Conservation (phyloP, 2,329 filamentous ascomycete species). For the Diaporthe velutina region DNA sequence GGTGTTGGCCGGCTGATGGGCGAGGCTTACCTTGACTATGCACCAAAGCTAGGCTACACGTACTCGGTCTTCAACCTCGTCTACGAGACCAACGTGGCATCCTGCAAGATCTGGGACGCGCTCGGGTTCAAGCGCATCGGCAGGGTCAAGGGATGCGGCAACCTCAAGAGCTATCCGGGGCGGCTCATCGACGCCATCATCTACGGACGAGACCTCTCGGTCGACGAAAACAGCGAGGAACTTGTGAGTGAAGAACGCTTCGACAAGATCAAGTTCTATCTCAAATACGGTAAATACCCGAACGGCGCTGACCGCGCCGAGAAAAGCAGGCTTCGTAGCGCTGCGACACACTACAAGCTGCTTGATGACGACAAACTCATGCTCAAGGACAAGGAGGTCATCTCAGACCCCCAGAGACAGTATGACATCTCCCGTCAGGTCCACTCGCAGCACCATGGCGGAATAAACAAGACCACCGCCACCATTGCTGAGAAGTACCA, state of each 20-base stretch:
- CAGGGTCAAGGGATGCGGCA: slow-evolving; percentile 79
- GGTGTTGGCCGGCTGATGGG: slow-evolving; percentile 83
- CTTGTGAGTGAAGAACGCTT: slow-evolving; percentile 95
- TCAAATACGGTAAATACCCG: slow-evolving; percentile 94
- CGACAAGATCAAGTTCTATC: slow-evolving; percentile 98
- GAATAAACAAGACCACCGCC: slow-evolving; percentile 98
- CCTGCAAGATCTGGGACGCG: slow-evolving; percentile 91
- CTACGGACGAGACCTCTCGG: slow-evolving; percentile 75
- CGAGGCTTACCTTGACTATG: slow-evolving; percentile 82
- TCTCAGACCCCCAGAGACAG: slow-evolving; percentile 89
- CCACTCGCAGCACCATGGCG: slow-evolving; percentile 83
- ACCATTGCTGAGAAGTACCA: slow-evolving; percentile 94
- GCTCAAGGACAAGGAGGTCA: slow-evolving; percentile 98
- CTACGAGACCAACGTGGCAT: slow-evolving; percentile 93
- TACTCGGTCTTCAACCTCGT: slow-evolving; percentile 96
- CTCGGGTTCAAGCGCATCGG: slow-evolving; percentile 94
- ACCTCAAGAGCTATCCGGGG: slow-evolving; percentile 76
- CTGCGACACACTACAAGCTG: slow-evolving; percentile 95
- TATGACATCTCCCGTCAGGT: slow-evolving; percentile 87
- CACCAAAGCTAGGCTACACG: slow-evolving; percentile 84
- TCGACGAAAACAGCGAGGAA: slow-evolving; percentile 76
- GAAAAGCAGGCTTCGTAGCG: slow-evolving; percentile 93
- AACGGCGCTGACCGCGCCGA: slow-evolving; percentile 93
- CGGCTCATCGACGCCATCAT: slow-evolving; percentile 82
- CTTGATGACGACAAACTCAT: slow-evolving; percentile 84